Conservation (phyloP, 306 rosid species). For the Macrotyloma uniflorum region DNA sequence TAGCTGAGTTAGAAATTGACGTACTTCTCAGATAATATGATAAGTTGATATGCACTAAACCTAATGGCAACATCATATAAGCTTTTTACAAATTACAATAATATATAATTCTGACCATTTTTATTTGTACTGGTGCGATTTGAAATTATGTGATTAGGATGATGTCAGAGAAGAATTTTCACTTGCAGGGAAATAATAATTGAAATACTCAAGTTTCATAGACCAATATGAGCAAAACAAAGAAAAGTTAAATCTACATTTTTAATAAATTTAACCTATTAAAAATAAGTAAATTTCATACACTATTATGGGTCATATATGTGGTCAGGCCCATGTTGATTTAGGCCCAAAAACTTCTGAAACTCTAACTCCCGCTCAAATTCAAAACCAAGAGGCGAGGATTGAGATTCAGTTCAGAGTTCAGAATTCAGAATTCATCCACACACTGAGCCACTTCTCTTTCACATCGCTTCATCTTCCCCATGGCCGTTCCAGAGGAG, state of each 20-base stretch:
- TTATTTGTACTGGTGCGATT: too few species aligned
- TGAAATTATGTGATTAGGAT: too few species aligned
- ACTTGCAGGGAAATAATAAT: too few species aligned
- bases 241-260: too few species aligned
- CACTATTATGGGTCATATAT: too few species aligned
- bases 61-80: neutral
- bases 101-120: too few species aligned
- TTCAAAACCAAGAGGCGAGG: slow-evolving; percentile 45
- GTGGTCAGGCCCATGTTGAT: neutral
- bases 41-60: neutral
- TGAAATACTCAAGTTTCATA: too few species aligned
- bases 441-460: neutral
- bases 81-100: too few species aligned
- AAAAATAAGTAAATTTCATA: too few species aligned
- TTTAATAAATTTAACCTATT: too few species aligned
- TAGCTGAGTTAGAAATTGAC: neutral
- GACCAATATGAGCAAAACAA: too few species aligned
- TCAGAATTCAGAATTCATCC: slow-evolving; percentile 18
- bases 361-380: slow-evolving; percentile 52
- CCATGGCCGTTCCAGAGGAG: neutral
- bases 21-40: neutral
- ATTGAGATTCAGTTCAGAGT: neutral
- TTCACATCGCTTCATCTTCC: neutral
- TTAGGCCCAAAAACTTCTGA: neutral
- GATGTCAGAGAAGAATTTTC: too few species aligned